Evolutionary conservation across 2,329 filamentous ascomycete species (phyloP), one percentile per base, ranked within the genome.

Genomic region (Fusarium abutilonis): DNA sequence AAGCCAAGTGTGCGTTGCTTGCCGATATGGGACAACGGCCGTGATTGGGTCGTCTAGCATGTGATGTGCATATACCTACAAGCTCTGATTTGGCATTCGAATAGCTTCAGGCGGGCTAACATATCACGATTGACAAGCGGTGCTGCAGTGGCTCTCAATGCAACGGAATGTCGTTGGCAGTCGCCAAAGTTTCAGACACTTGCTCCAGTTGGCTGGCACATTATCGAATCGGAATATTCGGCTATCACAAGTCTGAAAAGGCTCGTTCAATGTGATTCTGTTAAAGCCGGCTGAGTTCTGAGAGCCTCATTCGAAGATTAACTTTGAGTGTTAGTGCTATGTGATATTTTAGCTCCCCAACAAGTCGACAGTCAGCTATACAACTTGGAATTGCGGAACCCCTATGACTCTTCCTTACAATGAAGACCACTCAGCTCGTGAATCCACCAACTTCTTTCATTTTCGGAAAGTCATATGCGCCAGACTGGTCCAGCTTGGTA

Each of bases 221-320:
- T 49, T 54, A 53, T 31, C 38, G 47, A 15, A 56, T 52, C 51
- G 61, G 60, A 58, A 52, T 29, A n/a, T 23, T 56, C 62, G 53
- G 39, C 26, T 31, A 41, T 29, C 29, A 52, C 38, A 26, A 8
- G 23, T 26, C 23, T 26, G 23, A 26, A 7, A 42, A 41, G 50
- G 42, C 31, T 56, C 42, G 29, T 14, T 40, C 45, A 31, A 43
- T 42, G 49, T 40, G 40, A 40, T 29, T 34, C 17, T 21, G 23
- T 26, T 63, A 55, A 52, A 36, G 32, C 55, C 40, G 28, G 34
- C n/a, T 21, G 38, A 19, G 5, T 46, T 32, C 41, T 19, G 34
- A 49, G 44, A 67, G 61, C 61, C 52, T 67, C 63, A 58, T 52
- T 40, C 29, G 34, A 29, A 26, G 17, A 55, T 36, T 15, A 32